A percentile compares a stretch with the other conserved stretches of the same genome.
phyloP scores from a whole-genome alignment of 208 protist species.

The Phytomonas serpens region DNA sequence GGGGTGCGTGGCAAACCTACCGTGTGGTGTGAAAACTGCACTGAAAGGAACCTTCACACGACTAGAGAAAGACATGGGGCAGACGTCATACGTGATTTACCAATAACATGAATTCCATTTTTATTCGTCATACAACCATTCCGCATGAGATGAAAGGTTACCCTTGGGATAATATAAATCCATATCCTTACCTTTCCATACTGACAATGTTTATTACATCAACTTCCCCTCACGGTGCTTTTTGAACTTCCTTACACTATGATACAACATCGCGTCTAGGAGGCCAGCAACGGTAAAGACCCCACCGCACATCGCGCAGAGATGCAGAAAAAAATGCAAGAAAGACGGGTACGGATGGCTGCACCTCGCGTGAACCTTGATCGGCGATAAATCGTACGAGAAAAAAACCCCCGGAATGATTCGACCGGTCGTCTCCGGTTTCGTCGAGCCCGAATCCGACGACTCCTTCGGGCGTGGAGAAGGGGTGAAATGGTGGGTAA shows the following conservation, averaged over 20 bases:
- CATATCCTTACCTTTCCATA: no score
- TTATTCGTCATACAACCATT: no score
- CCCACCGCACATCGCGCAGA: constrained; percentile 58
- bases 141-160: no score
- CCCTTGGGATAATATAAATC: no score
- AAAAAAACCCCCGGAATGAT: constrained; percentile 79
- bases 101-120: not conserved
- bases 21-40: no score
- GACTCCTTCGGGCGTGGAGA: constrained; percentile 4
- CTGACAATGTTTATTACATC: constrained; percentile 12
- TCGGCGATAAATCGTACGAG: constrained; percentile 82
- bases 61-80: no score
- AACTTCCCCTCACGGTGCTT: constrained; percentile 49
- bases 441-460: not conserved
- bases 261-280: constrained; percentile 47
- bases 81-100: not conserved
- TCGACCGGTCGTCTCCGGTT: not conserved
- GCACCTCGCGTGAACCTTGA: constrained; percentile 49
- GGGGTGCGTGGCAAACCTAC: no score
- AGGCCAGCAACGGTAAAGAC: constrained; percentile 57
- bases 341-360: constrained; percentile 46
- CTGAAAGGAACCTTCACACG: no score
- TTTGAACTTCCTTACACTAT: constrained; percentile 22
- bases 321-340: constrained; percentile 52
- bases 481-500: constrained; percentile 75